phyloP scores from a whole-genome alignment of 441 rosid genomes.

The Gossypium davidsonii region DNA sequence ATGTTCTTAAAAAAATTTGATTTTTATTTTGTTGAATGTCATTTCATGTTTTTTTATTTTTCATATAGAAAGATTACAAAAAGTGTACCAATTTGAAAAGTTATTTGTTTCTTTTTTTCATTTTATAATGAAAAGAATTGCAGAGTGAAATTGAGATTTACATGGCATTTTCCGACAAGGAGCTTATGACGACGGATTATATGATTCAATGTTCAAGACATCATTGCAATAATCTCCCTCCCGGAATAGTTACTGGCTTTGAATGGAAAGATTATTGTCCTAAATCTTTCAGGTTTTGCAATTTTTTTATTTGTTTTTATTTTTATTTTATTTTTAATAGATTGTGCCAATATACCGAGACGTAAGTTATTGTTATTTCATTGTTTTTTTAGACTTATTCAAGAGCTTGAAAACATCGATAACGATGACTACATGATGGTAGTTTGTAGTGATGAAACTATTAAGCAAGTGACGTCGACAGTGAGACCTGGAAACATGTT shows the following conservation, averaged over 20 bases:
- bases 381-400: conserved; percentile 30
- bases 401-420: conserved; percentile 35
- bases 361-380: neutral
- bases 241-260: conserved; percentile 30
- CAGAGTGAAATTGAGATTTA: neutral
- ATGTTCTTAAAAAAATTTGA: neutral
- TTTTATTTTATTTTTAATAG: neutral
- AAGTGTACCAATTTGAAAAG: neutral
- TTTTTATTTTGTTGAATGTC: neutral
- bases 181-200: conserved; percentile 20
- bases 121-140: neutral
- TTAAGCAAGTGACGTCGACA: conserved; percentile 32
- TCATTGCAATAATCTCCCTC: conserved; percentile 24
- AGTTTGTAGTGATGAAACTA: conserved; percentile 36
- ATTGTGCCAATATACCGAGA: neutral
- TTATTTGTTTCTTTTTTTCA: neutral
- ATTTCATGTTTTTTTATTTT: too few relatives aligned
- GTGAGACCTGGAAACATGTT: conserved; percentile 32
- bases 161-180: conserved; percentile 19
- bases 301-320: neutral
- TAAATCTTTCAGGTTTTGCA: conserved; percentile 41
- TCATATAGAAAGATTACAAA: too few relatives aligned
- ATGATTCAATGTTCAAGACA: conserved; percentile 23
- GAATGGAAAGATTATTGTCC: conserved; percentile 56
- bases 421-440: conserved; percentile 36